Conservation (phyloP, 257 asterid species). For the Capsicum pubescens region DNA sequence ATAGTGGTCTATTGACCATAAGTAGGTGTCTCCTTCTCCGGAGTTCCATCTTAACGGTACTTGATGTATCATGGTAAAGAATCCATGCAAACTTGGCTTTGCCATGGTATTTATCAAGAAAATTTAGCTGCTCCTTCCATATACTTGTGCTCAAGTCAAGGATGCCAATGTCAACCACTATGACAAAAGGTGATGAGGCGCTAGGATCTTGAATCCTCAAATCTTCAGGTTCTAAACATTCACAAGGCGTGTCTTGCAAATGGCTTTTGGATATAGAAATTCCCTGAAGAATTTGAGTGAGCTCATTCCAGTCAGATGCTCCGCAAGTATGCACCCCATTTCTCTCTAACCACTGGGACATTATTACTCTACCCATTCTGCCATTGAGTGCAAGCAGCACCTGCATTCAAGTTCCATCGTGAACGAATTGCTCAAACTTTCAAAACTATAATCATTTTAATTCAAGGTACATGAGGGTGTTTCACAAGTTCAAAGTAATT, state of each 20-base stretch:
- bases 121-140: slow-evolving; percentile 84
- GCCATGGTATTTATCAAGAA: slow-evolving; percentile 58
- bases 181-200: slow-evolving; percentile 41
- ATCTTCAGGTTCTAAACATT: slow-evolving; percentile 40
- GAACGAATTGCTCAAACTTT: not conserved
- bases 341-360: slow-evolving; percentile 70
- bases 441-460: not conserved
- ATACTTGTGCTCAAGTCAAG: slow-evolving; percentile 75
- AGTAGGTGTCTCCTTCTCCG: slow-evolving; percentile 67
- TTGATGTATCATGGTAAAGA: slow-evolving; percentile 69
- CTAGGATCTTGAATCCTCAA: slow-evolving; percentile 30
- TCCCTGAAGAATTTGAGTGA: slow-evolving; percentile 65
- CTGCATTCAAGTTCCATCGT: slow-evolving; percentile 50
- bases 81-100: slow-evolving; percentile 80
- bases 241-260: slow-evolving; percentile 34
- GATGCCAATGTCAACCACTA: slow-evolving; percentile 69
- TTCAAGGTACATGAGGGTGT: not conserved
- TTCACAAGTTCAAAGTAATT: not conserved
- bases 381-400: slow-evolving; percentile 91
- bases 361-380: slow-evolving; percentile 58
- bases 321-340: slow-evolving; percentile 59
- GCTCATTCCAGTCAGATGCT: slow-evolving; percentile 84
- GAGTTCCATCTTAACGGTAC: slow-evolving; percentile 66
- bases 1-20: slow-evolving; percentile 76
- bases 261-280: slow-evolving; percentile 38